Evolutionary conservation across 176 grass and related monocot genomes (phyloP).

Genomic region (Canna indica): DNA sequence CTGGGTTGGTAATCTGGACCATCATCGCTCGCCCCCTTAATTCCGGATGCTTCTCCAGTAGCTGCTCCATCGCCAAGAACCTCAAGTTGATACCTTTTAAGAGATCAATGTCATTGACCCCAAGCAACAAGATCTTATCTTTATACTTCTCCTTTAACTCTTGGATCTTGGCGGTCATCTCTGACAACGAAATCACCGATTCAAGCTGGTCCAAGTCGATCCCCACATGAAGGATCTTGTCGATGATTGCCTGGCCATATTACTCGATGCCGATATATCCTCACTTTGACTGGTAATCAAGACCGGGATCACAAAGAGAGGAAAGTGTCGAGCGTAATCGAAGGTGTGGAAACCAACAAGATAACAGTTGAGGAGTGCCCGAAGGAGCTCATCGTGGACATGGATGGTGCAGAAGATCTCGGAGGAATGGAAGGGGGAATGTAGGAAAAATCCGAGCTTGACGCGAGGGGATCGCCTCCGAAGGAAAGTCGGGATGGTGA

Average conservation of each 20-base stretch:
- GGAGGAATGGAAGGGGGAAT: conserved; percentile 84
- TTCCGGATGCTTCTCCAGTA: conserved; percentile 48
- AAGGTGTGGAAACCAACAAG: conserved; percentile 96
- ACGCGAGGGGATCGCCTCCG: too few species aligned
- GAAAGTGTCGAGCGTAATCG: too few species aligned
- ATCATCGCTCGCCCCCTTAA: conserved; percentile 54
- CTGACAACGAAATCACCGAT: conserved; percentile 49
- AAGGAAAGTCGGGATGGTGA: too few species aligned
- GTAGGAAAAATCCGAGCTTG: too few species aligned
- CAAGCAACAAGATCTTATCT: conserved; percentile 51
- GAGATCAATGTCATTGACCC: conserved; percentile 81
- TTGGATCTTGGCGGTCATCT: conserved; percentile 31
- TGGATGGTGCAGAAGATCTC: conserved; percentile 92
- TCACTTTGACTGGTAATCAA: conserved; percentile 79
- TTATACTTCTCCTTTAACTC: conserved; percentile 42
- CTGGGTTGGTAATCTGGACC: conserved; percentile 82
- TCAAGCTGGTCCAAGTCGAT: conserved; percentile 81
- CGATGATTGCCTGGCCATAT: conserved; percentile 69
- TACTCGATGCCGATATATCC: conserved; percentile 93
- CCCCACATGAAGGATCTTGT: conserved; percentile 84
- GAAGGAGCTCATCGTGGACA: conserved; percentile 72
- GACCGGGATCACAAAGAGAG: conserved; percentile 69
- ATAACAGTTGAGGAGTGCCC: conserved; percentile 86
- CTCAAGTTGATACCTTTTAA: conserved; percentile 96
- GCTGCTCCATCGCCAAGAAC: conserved; percentile 82